A percentile compares a stretch with the other conserved stretches of the same genome.
Conservation (phyloP, 306 rosid species). For the Vigna nakashimae region DNA sequence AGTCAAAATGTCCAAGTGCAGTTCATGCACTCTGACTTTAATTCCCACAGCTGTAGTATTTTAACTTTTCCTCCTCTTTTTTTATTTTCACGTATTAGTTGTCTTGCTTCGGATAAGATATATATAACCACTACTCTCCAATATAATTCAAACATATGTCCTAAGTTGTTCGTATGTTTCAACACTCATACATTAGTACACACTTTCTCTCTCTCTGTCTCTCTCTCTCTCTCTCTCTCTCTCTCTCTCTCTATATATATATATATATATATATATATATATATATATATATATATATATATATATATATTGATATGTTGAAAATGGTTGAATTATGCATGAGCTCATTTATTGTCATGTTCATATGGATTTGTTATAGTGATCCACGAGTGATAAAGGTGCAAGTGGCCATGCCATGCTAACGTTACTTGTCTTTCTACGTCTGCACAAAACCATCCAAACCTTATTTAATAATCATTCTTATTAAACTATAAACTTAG, state of each 20-base stretch:
- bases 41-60: conserved; percentile 2
- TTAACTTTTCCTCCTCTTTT: background rate
- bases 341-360: conserved; percentile 39
- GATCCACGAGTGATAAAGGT: conserved; percentile 28
- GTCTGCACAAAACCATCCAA: conserved; percentile 29
- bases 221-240: no score
- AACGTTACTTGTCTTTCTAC: conserved; percentile 17
- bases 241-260: no score
- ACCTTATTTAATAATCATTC: background rate
- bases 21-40: conserved; percentile 25
- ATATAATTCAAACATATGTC: background rate
- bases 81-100: conserved; percentile 25
- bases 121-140: background rate
- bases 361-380: conserved; percentile 22
- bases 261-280: no score
- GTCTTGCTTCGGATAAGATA: conserved; percentile 18
- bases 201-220: no score
- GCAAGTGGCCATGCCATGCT: conserved; percentile 41
- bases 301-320: background rate
- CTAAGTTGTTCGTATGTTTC: background rate
- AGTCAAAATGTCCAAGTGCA: conserved; percentile 41
- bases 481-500: conserved; percentile 22
- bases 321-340: conserved; percentile 26
- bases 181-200: background rate
- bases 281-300: no score